A percentile compares a stretch with the other conserved stretches of the same genome.
Evolutionary conservation across 371 early-diverging fungal species (phyloP).

Genomic region (Mortierella sp.): DNA sequence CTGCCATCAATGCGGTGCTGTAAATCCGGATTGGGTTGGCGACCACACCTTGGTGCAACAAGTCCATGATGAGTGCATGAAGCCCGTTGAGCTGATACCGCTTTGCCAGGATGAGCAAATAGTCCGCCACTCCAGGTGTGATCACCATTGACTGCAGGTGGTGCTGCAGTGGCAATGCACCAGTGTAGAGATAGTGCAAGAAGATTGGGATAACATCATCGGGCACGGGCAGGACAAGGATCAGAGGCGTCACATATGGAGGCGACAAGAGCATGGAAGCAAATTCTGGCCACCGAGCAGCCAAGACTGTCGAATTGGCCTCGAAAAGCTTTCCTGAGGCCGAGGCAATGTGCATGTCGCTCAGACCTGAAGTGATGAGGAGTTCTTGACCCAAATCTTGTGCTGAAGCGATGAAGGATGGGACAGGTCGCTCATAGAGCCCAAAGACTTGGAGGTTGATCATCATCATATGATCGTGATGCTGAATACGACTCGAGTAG

Average conservation of each 20-base stretch:
- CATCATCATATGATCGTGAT: constrained; percentile 59
- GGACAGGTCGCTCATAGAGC: constrained; percentile 43
- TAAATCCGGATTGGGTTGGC: constrained; percentile 33
- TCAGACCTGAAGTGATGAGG: constrained; percentile 12
- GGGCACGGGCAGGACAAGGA: constrained; percentile 37
- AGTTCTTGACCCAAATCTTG: constrained; percentile 45
- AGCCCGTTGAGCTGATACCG: constrained; percentile 45
- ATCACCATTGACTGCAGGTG: not conserved
- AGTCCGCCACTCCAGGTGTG: constrained; percentile 32
- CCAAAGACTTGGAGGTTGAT: constrained; percentile 63
- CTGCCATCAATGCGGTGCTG: constrained; percentile 37
- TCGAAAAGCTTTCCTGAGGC: constrained; percentile 26
- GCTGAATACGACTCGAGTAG: constrained; percentile 62
- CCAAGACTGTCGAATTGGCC: constrained; percentile 46
- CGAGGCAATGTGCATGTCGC: constrained; percentile 43
- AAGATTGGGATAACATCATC: constrained; percentile 42
- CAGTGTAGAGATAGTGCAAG: constrained; percentile 47
- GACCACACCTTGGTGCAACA: constrained; percentile 31
- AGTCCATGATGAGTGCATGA: constrained; percentile 37
- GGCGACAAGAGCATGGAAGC: constrained; percentile 41
- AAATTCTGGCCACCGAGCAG: constrained; percentile 48
- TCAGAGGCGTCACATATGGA: constrained; percentile 44
- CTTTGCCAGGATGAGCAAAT: constrained; percentile 43
- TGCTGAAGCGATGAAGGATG: constrained; percentile 27
- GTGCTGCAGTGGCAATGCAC: constrained; percentile 16